Percentiles rank a stretch among this genome's conserved stretches.
Evolutionary conservation across 805 yeast genomes (phyloP).

Genomic region (Lipomyces sp.): DNA sequence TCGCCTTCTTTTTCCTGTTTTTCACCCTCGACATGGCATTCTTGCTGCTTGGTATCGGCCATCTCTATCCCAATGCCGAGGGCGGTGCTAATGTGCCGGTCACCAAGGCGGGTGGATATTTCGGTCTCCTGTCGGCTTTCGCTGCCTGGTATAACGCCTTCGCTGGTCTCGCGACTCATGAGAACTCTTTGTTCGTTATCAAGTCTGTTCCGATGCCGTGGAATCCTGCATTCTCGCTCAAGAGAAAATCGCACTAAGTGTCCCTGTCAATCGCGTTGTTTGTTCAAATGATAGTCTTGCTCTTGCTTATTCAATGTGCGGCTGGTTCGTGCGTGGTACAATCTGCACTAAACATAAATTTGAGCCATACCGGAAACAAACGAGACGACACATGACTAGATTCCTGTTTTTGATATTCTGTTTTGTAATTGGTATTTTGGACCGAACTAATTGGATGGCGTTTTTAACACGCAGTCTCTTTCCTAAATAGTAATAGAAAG

Average conservation of each 20-base stretch:
- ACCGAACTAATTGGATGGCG: too few relatives aligned
- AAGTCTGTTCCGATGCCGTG: constrained; percentile 27
- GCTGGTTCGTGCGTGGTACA: neutral
- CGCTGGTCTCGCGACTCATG: constrained; percentile 57
- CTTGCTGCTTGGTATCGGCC: constrained; percentile 52
- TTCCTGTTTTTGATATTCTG: too few relatives aligned
- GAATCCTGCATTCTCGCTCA: constrained; percentile 9
- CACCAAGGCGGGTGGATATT: constrained; percentile 56
- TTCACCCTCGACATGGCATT: constrained; percentile 54
- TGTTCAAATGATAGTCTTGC: neutral
- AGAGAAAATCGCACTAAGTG: constrained; percentile 2
- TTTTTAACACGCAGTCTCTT: too few relatives aligned
- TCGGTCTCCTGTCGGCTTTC: constrained; percentile 55
- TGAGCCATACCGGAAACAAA: too few relatives aligned
- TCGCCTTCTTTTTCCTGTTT: constrained; percentile 58
- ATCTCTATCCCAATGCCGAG: constrained; percentile 39
- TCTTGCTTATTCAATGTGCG: neutral
- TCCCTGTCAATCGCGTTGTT: neutral
- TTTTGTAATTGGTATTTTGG: too few relatives aligned
- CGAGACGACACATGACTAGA: too few relatives aligned
- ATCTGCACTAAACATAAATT: too few relatives aligned
- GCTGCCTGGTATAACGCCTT: constrained; percentile 62
- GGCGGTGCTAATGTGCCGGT: constrained; percentile 34
- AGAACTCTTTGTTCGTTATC: constrained; percentile 40
- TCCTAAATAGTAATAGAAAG: too few relatives aligned